Conservation (phyloP, 164 flowering plant genomes). For the Brasenia schreberi region DNA sequence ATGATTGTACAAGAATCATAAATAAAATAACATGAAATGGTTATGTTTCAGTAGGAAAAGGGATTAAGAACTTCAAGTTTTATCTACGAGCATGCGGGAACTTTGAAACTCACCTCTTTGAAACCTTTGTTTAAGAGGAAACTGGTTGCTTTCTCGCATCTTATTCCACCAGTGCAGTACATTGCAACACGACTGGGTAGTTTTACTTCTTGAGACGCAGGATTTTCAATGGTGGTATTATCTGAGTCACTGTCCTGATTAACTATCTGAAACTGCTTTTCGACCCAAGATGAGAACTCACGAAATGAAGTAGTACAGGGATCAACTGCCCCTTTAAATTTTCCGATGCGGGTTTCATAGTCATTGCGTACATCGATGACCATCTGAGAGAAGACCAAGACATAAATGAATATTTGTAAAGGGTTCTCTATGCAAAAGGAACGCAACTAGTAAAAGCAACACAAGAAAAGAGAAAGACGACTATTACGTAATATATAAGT, state of each 20-base stretch:
- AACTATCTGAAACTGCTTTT: slow-evolving; percentile 29
- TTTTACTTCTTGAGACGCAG: slow-evolving; percentile 11
- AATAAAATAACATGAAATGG: too few relatives aligned
- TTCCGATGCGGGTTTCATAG: slow-evolving; percentile 88
- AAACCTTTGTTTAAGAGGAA: slow-evolving; percentile 82
- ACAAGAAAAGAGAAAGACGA: too few relatives aligned
- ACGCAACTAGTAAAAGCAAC: too few relatives aligned
- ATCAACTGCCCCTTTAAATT: slow-evolving; percentile 89
- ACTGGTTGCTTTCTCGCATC: slow-evolving; percentile 98
- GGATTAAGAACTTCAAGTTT: too few relatives aligned
- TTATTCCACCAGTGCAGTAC: slow-evolving; percentile 98
- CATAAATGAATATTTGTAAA: too few relatives aligned
- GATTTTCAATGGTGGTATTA: neutral
- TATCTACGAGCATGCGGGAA: too few relatives aligned
- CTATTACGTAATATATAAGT: too few relatives aligned
- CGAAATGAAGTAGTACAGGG: slow-evolving; percentile 79
- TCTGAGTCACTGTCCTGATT: slow-evolving; percentile 8
- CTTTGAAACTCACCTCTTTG: slow-evolving; percentile 63
- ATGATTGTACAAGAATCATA: too few relatives aligned
- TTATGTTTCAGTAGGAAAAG: too few relatives aligned
- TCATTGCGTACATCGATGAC: slow-evolving; percentile 87
- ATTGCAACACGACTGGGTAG: slow-evolving; percentile 69
- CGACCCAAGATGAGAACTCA: slow-evolving; percentile 92
- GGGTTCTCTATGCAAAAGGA: too few relatives aligned
- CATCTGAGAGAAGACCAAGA: slow-evolving; percentile 28